phyloP scores from a whole-genome alignment of 495 filamentous ascomycete genomes.

The Jackrogersella minutella region DNA sequence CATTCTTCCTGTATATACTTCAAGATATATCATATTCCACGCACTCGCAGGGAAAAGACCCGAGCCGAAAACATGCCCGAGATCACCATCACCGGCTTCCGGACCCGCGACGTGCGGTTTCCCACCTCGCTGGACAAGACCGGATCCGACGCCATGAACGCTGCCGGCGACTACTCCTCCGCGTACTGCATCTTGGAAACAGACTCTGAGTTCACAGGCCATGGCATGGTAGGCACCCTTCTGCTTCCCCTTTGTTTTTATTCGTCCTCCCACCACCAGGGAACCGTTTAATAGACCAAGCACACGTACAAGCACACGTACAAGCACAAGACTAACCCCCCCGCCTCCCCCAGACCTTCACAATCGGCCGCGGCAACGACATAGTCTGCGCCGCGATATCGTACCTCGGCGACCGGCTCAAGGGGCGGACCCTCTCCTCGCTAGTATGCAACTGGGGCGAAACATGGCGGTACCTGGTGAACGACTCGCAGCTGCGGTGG shows the following conservation, averaged over 20 bases:
- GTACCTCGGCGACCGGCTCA: conserved; percentile 75
- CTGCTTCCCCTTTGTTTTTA: background rate
- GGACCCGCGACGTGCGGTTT: conserved; percentile 88
- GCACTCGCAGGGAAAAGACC: background rate
- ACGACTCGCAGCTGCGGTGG: conserved; percentile 91
- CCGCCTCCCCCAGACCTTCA: conserved; percentile 79
- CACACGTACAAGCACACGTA: background rate
- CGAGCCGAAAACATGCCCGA: conserved; percentile 51
- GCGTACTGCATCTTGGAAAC: conserved; percentile 93
- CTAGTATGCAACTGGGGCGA: conserved; percentile 83
- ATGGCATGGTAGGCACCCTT: conserved; percentile 76
- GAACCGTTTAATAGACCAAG: too few relatives aligned
- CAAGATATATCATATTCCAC: background rate
- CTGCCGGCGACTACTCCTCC: conserved; percentile 89
- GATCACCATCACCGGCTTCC: conserved; percentile 83
- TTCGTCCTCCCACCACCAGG: background rate
- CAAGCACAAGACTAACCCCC: conserved; percentile 15
- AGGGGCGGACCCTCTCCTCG: conserved; percentile 74
- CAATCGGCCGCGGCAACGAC: conserved; percentile 94
- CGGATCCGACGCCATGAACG: conserved; percentile 97
- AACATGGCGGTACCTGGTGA: conserved; percentile 91
- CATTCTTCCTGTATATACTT: background rate
- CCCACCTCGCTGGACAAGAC: conserved; percentile 95
- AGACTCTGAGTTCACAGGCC: conserved; percentile 73
- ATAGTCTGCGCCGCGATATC: conserved; percentile 87